A percentile compares a stretch with the other conserved stretches of the same genome.
phyloP scores from a whole-genome alignment of 148 eudicot species.

The Chenopodium berlandieri region DNA sequence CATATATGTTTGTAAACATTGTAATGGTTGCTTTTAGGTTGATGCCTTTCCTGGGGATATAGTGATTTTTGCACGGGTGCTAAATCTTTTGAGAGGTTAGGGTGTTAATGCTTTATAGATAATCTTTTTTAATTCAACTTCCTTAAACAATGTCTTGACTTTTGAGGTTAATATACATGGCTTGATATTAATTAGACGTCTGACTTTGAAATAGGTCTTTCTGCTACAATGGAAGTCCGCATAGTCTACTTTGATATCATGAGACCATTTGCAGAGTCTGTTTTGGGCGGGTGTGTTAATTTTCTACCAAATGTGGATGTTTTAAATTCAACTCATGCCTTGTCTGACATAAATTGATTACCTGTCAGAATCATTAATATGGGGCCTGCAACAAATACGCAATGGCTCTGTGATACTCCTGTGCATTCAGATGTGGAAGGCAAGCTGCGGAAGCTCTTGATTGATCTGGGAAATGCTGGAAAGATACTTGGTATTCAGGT shows the following conservation, averaged over 20 bases:
- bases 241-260: slow-evolving; percentile 77
- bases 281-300: slow-evolving; percentile 65
- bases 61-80: slow-evolving; percentile 84
- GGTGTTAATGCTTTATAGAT: slow-evolving; percentile 8
- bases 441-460: slow-evolving; percentile 72
- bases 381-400: slow-evolving; percentile 60
- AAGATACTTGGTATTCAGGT: slow-evolving; percentile 98
- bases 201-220: slow-evolving; percentile 66
- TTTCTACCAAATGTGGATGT: slow-evolving; percentile 9
- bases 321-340: slow-evolving; percentile 10
- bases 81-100: slow-evolving; percentile 93
- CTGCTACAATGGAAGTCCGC: slow-evolving; percentile 79
- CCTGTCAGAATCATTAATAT: slow-evolving; percentile 62
- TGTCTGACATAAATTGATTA: slow-evolving; percentile 23
- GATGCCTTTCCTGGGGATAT: slow-evolving; percentile 99
- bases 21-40: slow-evolving; percentile 47
- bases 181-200: background rate
- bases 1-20: slow-evolving; percentile 10
- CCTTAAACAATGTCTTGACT: background rate
- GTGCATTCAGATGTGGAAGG: slow-evolving; percentile 77
- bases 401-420: slow-evolving; percentile 79
- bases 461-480: slow-evolving; percentile 72
- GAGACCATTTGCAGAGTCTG: slow-evolving; percentile 99
- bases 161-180: background rate
- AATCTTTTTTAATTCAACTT: background rate